Evolutionary conservation across 495 filamentous ascomycete genomes (phyloP).

Genomic region (Xylaria flabelliformis): DNA sequence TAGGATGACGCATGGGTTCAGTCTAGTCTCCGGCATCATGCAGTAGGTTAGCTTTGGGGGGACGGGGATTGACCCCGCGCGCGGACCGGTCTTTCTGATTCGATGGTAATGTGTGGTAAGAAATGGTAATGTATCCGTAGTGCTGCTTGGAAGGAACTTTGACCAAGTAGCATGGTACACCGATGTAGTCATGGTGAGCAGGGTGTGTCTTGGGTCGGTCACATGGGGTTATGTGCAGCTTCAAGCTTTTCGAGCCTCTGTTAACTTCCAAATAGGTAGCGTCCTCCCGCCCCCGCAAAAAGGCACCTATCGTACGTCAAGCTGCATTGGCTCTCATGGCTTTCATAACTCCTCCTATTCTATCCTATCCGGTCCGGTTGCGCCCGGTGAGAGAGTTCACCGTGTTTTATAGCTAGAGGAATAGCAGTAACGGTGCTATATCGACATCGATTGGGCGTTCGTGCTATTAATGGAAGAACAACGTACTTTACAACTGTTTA

Average conservation of each 20-base stretch:
- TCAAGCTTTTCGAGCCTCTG: constrained; percentile 19
- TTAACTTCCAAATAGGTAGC: background rate
- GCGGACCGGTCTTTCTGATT: constrained; percentile 30
- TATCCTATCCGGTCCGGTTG: background rate
- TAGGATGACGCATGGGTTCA: constrained; percentile 24
- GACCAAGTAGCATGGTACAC: constrained; percentile 26
- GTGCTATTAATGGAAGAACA: constrained; percentile 14
- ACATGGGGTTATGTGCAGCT: constrained; percentile 40
- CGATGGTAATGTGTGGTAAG: constrained; percentile 17
- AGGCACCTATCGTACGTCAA: constrained; percentile 21
- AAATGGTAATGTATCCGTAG: constrained; percentile 7
- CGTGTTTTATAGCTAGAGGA: background rate
- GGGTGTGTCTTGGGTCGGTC: constrained; percentile 35
- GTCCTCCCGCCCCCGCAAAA: constrained; percentile 22
- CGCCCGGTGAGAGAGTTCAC: background rate
- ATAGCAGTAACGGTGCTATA: background rate
- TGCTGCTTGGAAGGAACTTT: background rate
- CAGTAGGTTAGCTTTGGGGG: constrained; percentile 16
- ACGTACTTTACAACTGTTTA: background rate
- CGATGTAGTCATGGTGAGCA: constrained; percentile 39
- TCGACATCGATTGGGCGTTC: background rate
- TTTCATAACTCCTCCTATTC: background rate
- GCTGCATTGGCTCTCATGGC: constrained; percentile 19
- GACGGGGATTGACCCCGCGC: constrained; percentile 22
- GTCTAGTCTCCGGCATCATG: constrained; percentile 27